Percentiles rank a stretch among this genome's conserved stretches.
Evolutionary conservation across 768 basidiomycete genomes (phyloP).

Genomic region (Tubosaeta sp.): DNA sequence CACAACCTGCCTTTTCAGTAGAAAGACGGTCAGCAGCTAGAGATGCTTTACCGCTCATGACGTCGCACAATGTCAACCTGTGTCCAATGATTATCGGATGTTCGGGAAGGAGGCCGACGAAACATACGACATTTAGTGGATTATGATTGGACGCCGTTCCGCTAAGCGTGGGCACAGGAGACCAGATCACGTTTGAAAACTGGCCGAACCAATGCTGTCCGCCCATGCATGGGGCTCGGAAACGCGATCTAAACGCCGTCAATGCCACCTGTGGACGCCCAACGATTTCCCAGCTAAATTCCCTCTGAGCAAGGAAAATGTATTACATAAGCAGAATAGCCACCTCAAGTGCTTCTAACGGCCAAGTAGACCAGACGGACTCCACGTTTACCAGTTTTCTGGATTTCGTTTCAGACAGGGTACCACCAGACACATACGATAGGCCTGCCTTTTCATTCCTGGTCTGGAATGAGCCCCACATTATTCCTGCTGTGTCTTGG

Average conservation of each 20-base stretch:
- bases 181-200: neutral
- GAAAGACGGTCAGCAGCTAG: neutral
- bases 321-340: neutral
- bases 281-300: neutral
- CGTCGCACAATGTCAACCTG: neutral
- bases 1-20: no score
- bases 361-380: no score
- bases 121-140: neutral
- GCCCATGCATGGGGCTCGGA: neutral
- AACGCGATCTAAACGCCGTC: neutral
- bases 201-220: conserved; percentile 3
- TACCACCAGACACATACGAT: no score
- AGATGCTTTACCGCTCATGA: neutral
- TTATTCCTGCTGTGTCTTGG: conserved; percentile 15
- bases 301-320: neutral
- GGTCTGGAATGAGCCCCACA: conserved; percentile 10
- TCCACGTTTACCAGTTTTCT: no score
- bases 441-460: neutral
- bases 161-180: neutral
- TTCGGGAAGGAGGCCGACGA: neutral
- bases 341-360: no score
- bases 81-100: neutral
- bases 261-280: neutral
- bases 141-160: conserved; percentile 13
- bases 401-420: neutral